Evolutionary conservation across 1,284 basidiomycete genomes (phyloP).

Genomic region (Ceratobasidium sp.): DNA sequence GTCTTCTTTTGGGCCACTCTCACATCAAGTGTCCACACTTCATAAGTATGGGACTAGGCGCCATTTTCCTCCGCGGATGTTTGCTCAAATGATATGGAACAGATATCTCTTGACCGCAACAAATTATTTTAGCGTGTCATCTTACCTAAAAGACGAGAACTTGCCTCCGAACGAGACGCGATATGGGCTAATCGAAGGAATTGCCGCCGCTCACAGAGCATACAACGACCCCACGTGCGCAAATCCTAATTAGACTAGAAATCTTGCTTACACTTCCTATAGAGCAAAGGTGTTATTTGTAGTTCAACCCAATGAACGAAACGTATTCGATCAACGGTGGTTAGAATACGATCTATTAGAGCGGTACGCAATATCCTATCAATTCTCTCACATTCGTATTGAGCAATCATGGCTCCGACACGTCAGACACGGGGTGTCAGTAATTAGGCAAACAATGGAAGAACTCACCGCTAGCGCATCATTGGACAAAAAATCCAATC

Average conservation of each 20-base stretch:
- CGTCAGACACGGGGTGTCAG: constrained; percentile 76
- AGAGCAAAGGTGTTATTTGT: constrained; percentile 90
- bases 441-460: constrained; percentile 81
- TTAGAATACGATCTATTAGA: constrained; percentile 90
- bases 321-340: constrained; percentile 94
- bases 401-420: neutral
- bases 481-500: constrained; percentile 62
- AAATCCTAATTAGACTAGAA: constrained; percentile 44
- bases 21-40: constrained; percentile 78
- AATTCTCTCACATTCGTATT: neutral
- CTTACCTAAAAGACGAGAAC: constrained; percentile 69
- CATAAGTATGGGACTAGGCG: constrained; percentile 73
- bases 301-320: constrained; percentile 91
- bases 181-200: constrained; percentile 77
- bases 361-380: constrained; percentile 62
- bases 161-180: constrained; percentile 85
- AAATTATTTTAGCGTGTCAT: constrained; percentile 73
- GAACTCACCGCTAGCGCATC: constrained; percentile 71
- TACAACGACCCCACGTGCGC: constrained; percentile 71
- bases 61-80: constrained; percentile 24
- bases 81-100: neutral
- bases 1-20: constrained; percentile 89
- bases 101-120: constrained; percentile 80
- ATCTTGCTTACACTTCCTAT: constrained; percentile 24
- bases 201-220: constrained; percentile 84